Conservation (phyloP, 164 flowering plant species). For the Hamamelis virginiana region DNA sequence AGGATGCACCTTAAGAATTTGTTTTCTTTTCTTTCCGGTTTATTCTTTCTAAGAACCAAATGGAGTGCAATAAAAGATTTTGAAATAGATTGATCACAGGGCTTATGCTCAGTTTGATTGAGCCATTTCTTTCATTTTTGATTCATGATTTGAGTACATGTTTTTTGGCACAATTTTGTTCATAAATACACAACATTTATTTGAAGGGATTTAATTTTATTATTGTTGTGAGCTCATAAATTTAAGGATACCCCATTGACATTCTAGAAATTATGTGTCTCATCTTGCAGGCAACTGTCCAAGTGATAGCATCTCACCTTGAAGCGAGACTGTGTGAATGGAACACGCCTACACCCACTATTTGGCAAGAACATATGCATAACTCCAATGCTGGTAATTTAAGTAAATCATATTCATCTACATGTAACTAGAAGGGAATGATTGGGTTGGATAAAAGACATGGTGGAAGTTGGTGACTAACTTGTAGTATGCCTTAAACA, state of each 20-base stretch:
- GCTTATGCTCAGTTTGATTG: too few species aligned
- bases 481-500: too few species aligned
- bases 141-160: too few species aligned
- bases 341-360: constrained; percentile 89
- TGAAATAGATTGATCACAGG: too few species aligned
- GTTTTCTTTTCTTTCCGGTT: too few species aligned
- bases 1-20: too few species aligned
- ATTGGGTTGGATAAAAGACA: background rate
- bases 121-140: too few species aligned
- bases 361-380: constrained; percentile 90
- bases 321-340: constrained; percentile 84
- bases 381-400: constrained; percentile 65
- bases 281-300: constrained; percentile 67
- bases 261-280: constrained; percentile 1
- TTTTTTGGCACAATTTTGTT: background rate
- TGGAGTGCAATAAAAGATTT: too few species aligned
- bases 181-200: background rate
- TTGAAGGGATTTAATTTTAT: background rate
- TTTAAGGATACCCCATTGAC: background rate
- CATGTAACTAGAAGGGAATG: background rate
- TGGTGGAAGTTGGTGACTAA: background rate
- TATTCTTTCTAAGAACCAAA: too few species aligned
- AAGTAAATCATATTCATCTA: constrained; percentile 4
- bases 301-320: constrained; percentile 69
- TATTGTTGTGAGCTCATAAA: background rate